Conservation (phyloP, 805 yeast genomes). For the Yarrowia sp. region DNA sequence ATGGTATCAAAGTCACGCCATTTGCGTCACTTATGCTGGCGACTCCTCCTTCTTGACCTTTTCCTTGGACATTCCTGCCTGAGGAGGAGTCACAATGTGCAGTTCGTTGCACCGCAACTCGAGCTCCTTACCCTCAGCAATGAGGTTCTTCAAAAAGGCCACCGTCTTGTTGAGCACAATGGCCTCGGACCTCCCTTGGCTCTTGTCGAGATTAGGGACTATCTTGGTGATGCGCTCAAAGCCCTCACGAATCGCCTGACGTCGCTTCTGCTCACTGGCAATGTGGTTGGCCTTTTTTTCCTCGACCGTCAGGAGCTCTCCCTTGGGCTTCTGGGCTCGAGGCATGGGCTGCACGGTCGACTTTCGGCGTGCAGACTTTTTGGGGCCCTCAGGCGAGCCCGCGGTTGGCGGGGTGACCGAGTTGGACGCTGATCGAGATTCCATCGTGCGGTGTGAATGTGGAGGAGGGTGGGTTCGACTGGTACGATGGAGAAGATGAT, state of each 20-base stretch:
- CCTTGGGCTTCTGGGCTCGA: constrained; percentile 27
- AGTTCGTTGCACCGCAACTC: constrained; percentile 20
- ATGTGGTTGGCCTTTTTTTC: constrained; percentile 63
- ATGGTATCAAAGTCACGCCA: no score
- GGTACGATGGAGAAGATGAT: no score
- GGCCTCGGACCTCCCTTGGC: constrained; percentile 77
- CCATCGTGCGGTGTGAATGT: not conserved
- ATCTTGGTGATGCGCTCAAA: constrained; percentile 70
- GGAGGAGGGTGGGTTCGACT: no score
- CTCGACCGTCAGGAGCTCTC: constrained; percentile 34
- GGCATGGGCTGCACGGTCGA: constrained; percentile 23
- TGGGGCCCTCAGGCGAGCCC: constrained; percentile 2
- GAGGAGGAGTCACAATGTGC: constrained; percentile 4
- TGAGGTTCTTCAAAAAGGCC: constrained; percentile 35
- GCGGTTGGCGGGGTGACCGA: constrained; percentile 7
- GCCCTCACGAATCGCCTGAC: constrained; percentile 79
- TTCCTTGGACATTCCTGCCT: constrained; percentile 17
- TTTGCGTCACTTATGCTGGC: no score
- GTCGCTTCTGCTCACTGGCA: constrained; percentile 79
- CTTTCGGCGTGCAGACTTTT: not conserved
- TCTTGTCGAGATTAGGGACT: constrained; percentile 67
- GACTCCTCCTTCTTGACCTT: constrained; percentile 14
- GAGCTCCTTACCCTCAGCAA: constrained; percentile 36
- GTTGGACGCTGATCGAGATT: not conserved
- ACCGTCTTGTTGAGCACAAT: constrained; percentile 57